Evolutionary conservation across 75 land plant species (phyloP), one percentile per base, ranked within the genome.

Genomic region (Selaginella moellendorffii): DNA sequence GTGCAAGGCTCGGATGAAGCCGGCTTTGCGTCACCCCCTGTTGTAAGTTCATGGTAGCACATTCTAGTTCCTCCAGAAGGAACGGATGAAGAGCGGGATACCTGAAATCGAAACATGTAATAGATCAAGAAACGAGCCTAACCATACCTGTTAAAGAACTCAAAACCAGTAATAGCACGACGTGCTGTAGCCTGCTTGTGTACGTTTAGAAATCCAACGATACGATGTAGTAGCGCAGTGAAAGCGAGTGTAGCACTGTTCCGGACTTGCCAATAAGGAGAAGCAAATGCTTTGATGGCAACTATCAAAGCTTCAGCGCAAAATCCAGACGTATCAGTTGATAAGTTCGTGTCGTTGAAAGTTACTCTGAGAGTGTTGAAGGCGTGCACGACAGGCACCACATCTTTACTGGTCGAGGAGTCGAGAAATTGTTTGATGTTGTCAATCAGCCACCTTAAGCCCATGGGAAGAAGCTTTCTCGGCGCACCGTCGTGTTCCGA

Each of bases 401-500:
- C 90, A 66, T 95, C 98, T 30, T 93, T 87, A 64, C 88, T 93
- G 10, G 20, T 65, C 18, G 77, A 69, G 31, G 58, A 24, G 19
- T 53, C 54, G 71, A 82, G 56, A 42, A 82, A 74, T 54, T 30
- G 64, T 18, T 69, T 83, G 22, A 77, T 83, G 28, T 85, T 66
- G 54, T 82, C 80, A 64, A 88, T 77, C 54, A 93, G 54, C 96
- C 98, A 88, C 29, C 78, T 65, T 62, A 93, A 56, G 42, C 85
- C 96, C 54, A 68, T 73, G 54, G 90, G 87, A 52, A 93, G 96
- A 64, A 93, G 90, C 74, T 86, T 88, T 56, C 88, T 93, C 51
- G 98, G 98, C 18, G 90, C 67, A 23, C 98, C 98, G 63, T 88
- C 96, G 52, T 96, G 98, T 59, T 93, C 98, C 63, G 98, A 58